These are phyloP conservation scores for Ophiorrhiza pumila DNA, from an alignment of 257 asterid species.

Conservation along the genomic window DNA sequence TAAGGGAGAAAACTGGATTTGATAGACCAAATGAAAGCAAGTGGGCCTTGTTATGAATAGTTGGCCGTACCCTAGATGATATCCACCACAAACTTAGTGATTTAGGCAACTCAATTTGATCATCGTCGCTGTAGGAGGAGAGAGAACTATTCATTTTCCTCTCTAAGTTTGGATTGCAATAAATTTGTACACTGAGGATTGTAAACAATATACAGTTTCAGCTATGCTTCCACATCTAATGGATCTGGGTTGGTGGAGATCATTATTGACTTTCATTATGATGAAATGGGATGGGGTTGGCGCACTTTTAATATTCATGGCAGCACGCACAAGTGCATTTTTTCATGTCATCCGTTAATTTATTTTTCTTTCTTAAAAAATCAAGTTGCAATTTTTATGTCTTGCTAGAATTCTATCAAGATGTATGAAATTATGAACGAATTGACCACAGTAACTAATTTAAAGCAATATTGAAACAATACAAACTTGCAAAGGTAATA, in stretches of 20 bases:
- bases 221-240: neutral
- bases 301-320: neutral
- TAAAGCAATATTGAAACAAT: no score
- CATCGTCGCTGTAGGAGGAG: slow-evolving; percentile 45
- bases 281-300: no score
- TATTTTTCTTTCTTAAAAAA: no score
- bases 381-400: neutral
- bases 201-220: neutral
- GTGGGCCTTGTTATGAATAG: neutral
- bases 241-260: neutral
- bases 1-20: neutral
- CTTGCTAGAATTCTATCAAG: neutral
- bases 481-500: no score
- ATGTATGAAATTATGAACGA: no score
- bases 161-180: neutral
- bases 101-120: slow-evolving; percentile 33
- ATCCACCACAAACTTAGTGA: slow-evolving; percentile 61
- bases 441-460: no score
- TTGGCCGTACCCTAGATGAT: slow-evolving; percentile 82
- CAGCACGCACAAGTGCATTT: neutral
- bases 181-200: neutral
- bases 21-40: neutral
- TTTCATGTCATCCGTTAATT: neutral
- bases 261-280: neutral
- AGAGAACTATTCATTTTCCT: slow-evolving; percentile 32